Percentiles rank a stretch among this genome's conserved stretches.
Evolutionary conservation across 345 rosid species (phyloP).

Genomic region (Leavenworthia alabamica): DNA sequence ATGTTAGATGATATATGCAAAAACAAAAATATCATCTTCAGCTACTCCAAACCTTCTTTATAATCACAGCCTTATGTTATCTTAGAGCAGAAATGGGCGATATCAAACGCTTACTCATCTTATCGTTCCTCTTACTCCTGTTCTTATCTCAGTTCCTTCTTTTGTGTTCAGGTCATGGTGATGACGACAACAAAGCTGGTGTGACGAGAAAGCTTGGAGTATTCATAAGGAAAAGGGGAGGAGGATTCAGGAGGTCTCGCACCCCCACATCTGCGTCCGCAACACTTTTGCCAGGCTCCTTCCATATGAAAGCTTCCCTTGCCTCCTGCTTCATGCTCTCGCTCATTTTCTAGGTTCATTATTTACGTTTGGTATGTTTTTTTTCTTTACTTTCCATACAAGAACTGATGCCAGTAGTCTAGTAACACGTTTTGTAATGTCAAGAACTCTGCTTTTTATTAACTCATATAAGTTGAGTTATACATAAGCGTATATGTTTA

Average conservation of each 20-base stretch:
- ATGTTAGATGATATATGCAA: not conserved
- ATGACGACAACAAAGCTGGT: not conserved
- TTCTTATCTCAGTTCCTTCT: slow-evolving; percentile 20
- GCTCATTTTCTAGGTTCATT: not conserved
- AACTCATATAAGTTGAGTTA: not conserved
- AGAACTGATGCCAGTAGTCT: not conserved
- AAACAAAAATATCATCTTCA: not conserved
- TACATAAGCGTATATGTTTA: not conserved
- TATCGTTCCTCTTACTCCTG: slow-evolving; percentile 13
- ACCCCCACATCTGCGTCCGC: slow-evolving; percentile 11
- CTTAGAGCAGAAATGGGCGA: slow-evolving; percentile 18
- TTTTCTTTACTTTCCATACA: not conserved
- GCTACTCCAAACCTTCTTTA: not conserved
- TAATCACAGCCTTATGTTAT: not conserved
- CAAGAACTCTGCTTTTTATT: not conserved
- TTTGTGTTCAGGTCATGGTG: slow-evolving; percentile 14
- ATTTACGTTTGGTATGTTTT: not conserved
- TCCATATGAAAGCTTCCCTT: slow-evolving; percentile 3
- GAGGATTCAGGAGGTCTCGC: not conserved
- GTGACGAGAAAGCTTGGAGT: slow-evolving; percentile 25
- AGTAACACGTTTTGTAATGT: not conserved
- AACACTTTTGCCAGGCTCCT: slow-evolving; percentile 6
- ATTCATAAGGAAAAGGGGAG: slow-evolving; percentile 4
- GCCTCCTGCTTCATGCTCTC: slow-evolving; percentile 5
- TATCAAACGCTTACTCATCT: not conserved